These are phyloP conservation scores for Colletotrichum liriopes DNA, from an alignment of 2,329 filamentous ascomycete genomes.

Conservation along the genomic window DNA sequence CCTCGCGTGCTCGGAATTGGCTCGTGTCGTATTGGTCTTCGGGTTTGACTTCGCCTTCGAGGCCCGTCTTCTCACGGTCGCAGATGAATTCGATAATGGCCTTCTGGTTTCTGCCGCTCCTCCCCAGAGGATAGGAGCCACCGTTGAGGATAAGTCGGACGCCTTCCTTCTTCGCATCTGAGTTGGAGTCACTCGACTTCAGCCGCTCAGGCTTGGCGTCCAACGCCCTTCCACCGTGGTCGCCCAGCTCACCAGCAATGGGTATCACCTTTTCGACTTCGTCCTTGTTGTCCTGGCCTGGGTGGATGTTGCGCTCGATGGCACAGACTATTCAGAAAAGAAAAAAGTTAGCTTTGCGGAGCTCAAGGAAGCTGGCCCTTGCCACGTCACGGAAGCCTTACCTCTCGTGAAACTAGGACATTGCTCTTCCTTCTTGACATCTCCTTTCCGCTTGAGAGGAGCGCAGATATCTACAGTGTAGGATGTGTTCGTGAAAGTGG, in stretches of 20 bases:
- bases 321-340: conserved; percentile 77
- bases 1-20: conserved; percentile 48
- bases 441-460: conserved; percentile 74
- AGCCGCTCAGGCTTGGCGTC: conserved; percentile 78
- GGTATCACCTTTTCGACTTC: conserved; percentile 73
- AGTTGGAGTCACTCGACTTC: conserved; percentile 74
- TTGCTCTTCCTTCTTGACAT: conserved; percentile 68
- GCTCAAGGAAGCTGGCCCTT: neutral
- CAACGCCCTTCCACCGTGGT: conserved; percentile 71
- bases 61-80: conserved; percentile 79
- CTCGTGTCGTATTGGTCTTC: conserved; percentile 67
- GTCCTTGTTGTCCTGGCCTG: conserved; percentile 62
- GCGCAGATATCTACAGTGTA: conserved; percentile 86
- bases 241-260: conserved; percentile 80
- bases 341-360: conserved; percentile 24
- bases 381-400: conserved; percentile 52
- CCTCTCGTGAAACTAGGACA: conserved; percentile 81
- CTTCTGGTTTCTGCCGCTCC: conserved; percentile 73
- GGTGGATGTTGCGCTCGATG: conserved; percentile 72
- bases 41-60: conserved; percentile 77
- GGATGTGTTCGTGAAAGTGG: conserved; percentile 78
- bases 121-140: conserved; percentile 69
- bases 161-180: conserved; percentile 80
- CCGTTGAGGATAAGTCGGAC: conserved; percentile 78
- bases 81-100: conserved; percentile 91